These are phyloP conservation scores for Monosporascus sp. DNA, from an alignment of 2,329 filamentous ascomycete genomes.

Conservation along the genomic window DNA sequence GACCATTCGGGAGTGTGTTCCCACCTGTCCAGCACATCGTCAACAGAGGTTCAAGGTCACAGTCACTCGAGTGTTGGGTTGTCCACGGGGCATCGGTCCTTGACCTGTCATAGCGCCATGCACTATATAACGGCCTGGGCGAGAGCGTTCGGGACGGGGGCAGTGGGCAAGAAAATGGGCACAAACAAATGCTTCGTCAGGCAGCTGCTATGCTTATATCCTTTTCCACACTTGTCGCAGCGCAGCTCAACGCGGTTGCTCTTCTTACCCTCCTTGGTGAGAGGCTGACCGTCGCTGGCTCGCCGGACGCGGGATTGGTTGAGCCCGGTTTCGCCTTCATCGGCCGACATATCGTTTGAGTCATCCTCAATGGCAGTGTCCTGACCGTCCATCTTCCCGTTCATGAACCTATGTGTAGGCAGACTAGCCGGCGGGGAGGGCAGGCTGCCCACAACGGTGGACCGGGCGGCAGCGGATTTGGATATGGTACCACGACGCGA, in stretches of 20 bases:
- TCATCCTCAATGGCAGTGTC: slow-evolving; percentile 68
- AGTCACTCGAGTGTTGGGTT: slow-evolving; percentile 19
- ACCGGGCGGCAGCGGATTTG: slow-evolving; percentile 52
- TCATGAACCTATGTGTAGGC: slow-evolving; percentile 51
- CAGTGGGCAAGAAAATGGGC: slow-evolving; percentile 50
- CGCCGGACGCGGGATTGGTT: slow-evolving; percentile 49
- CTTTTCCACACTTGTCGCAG: slow-evolving; percentile 98
- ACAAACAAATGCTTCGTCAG: slow-evolving; percentile 99
- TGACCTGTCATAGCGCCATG: slow-evolving; percentile 18
- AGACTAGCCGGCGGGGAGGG: slow-evolving; percentile 65
- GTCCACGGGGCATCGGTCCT: slow-evolving; percentile 23
- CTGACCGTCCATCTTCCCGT: slow-evolving; percentile 43
- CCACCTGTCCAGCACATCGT: slow-evolving; percentile 65
- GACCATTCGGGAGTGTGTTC: slow-evolving; percentile 99
- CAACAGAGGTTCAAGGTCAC: slow-evolving; percentile 28
- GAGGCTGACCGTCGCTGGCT: slow-evolving; percentile 82
- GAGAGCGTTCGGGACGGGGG: slow-evolving; percentile 29
- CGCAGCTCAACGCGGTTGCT: slow-evolving; percentile 78
- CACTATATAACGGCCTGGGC: slow-evolving; percentile 22
- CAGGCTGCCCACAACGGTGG: slow-evolving; percentile 50
- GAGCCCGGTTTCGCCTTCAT: slow-evolving; percentile 45
- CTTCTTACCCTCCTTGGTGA: slow-evolving; percentile 76
- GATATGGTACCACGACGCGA: slow-evolving; percentile 64
- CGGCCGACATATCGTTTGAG: slow-evolving; percentile 50
- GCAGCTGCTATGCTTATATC: slow-evolving; percentile 99